A percentile compares a stretch with the other conserved stretches of the same genome.
phyloP scores from a whole-genome alignment of 306 rosid species.

The Sophora flavescens region DNA sequence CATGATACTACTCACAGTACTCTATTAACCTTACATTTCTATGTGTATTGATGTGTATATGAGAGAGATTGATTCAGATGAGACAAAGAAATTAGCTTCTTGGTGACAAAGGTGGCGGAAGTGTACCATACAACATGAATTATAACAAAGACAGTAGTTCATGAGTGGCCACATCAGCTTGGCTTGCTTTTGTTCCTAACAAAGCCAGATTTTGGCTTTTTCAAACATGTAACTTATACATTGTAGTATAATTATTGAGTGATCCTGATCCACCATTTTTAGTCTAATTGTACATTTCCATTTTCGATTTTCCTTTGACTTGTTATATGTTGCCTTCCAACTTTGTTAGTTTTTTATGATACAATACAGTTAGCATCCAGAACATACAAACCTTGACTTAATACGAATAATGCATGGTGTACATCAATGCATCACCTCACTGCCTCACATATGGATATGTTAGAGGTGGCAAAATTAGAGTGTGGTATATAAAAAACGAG shows the following conservation, averaged over 20 bases:
- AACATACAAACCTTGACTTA: not conserved
- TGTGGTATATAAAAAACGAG: no score
- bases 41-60: constrained; percentile 30
- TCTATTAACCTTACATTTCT: constrained; percentile 39
- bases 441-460: no score
- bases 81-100: constrained; percentile 23
- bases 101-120: constrained; percentile 32
- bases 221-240: constrained; percentile 20
- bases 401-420: not conserved
- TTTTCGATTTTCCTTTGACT: not conserved
- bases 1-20: constrained; percentile 13
- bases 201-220: constrained; percentile 23
- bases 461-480: no score
- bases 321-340: not conserved
- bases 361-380: not conserved
- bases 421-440: no score
- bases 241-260: constrained; percentile 33
- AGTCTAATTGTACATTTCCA: constrained; percentile 15
- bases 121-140: constrained; percentile 39
- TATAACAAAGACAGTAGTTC: constrained; percentile 37
- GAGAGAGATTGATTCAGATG: constrained; percentile 45
- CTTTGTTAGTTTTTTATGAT: not conserved
- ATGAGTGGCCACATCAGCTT: not conserved
- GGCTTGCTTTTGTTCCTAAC: constrained; percentile 19
- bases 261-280: constrained; percentile 37